phyloP scores from a whole-genome alignment of 2,329 filamentous ascomycete genomes.

The Fusarium nisikadoi region DNA sequence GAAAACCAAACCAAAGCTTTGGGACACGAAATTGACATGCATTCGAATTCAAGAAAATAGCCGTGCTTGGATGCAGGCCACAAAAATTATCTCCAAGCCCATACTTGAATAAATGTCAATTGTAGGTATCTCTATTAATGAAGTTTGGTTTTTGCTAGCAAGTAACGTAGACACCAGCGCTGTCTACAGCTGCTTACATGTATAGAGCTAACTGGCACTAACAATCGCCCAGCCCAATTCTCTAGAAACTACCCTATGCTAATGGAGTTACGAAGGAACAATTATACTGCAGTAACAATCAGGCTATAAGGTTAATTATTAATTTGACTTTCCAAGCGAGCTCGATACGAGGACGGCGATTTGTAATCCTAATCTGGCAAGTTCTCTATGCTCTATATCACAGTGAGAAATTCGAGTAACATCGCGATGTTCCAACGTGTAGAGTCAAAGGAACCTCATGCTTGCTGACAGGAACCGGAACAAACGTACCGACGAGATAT shows the following conservation, averaged over 20 bases:
- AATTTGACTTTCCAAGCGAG: background rate
- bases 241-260: background rate
- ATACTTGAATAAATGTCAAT: background rate
- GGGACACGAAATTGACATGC: too few species aligned
- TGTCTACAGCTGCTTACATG: fast-evolving
- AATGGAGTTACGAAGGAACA: fast-evolving
- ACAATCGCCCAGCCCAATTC: fast-evolving
- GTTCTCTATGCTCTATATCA: background rate
- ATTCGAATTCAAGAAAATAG: fast-evolving
- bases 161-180: too few species aligned
- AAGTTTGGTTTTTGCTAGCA: too few species aligned
- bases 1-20: too few species aligned
- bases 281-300: background rate
- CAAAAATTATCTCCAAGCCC: fast-evolving
- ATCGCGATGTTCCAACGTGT: background rate
- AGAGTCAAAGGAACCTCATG: background rate
- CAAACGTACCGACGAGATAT: background rate
- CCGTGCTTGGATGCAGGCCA: fast-evolving
- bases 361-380: background rate
- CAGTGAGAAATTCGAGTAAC: fast-evolving
- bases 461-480: background rate
- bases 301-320: background rate
- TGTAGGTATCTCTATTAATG: too few species aligned
- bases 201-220: fast-evolving
- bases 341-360: background rate